Evolutionary conservation across 2,329 filamentous ascomycete genomes (phyloP), one percentile per base, ranked within the genome.

Genomic region (Microcera coccophila): DNA sequence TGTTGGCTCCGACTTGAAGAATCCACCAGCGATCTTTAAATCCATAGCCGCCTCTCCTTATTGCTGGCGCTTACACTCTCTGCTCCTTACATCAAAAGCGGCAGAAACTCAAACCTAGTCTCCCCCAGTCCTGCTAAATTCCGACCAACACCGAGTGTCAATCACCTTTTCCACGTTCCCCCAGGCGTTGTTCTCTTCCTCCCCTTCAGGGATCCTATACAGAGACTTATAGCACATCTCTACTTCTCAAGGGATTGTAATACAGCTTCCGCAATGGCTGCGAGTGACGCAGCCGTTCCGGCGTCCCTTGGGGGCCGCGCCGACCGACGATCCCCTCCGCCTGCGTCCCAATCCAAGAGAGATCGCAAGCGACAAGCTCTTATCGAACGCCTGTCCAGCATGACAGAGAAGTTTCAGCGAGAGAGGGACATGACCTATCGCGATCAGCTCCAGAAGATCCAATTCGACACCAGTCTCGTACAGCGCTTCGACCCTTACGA

Each of bases 321-420:
- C 50, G 63, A 69, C 41, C 62, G 62, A 42, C 65, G 63, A 24
- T 41, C 40, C 38, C 68, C 68, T 42, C 67, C 68, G 42, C 59
- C 60, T 40, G 54, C 64, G 19, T 57, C 71, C n/a, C 73, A 74
- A 49, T 91, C 88, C 31, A 96, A 96, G 72, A 81, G 89, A 65
- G 91, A 97, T 70, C 93, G 94, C 67, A 84, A 90, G 62, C 84
- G 90, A 49, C 87, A 87, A 58, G 82, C 84, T 58, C 81, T 96
- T 48, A 81, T 83, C 53, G 90, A 95, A 48, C 84, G 86, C 50
- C 78, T 95, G 5, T 77, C 81, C 31, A 79, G 82, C 42, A 82
- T 96, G 66, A 82, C 84, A 41, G 81, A 85, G 41, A 82, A 83
- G 53, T 91, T 95, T 67, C 80, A 82, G 50, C 79, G 84, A 50